Percentiles rank a stretch among this genome's conserved stretches.
phyloP scores from a whole-genome alignment of 305 asterid genomes.

The Solanum chacoense region DNA sequence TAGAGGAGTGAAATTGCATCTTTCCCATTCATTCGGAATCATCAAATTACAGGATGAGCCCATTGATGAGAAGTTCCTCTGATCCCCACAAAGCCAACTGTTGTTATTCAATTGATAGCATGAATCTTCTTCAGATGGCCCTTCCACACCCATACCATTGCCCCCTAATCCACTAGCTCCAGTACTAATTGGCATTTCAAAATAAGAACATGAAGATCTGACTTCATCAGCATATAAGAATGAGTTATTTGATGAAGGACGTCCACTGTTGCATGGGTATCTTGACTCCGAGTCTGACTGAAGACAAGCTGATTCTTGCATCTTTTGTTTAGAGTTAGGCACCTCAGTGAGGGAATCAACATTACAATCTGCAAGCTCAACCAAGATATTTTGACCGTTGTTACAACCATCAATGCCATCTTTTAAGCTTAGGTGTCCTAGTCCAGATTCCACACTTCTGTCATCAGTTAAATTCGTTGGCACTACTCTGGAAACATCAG shows the following conservation, averaged over 20 bases:
- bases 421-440: conserved; percentile 27
- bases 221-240: conserved; percentile 31
- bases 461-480: conserved; percentile 32
- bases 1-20: conserved; percentile 60
- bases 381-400: conserved; percentile 52
- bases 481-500: conserved; percentile 34
- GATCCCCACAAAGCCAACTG: conserved; percentile 71
- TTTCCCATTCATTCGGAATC: conserved; percentile 74
- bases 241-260: conserved; percentile 35
- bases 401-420: conserved; percentile 41
- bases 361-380: conserved; percentile 54
- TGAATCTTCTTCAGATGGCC: conserved; percentile 89
- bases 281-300: conserved; percentile 40
- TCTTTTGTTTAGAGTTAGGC: conserved; percentile 24
- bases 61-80: conserved; percentile 47
- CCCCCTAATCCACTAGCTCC: conserved; percentile 41
- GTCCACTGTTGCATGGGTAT: conserved; percentile 31
- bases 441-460: conserved; percentile 37
- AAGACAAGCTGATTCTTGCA: conserved; percentile 23
- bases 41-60: conserved; percentile 49
- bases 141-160: conserved; percentile 55
- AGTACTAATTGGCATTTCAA: conserved; percentile 31
- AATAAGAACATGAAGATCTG: conserved; percentile 48
- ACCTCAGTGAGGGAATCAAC: conserved; percentile 51
- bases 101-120: conserved; percentile 61